phyloP scores from a whole-genome alignment of 1,284 basidiomycete genomes.

The Fomes fomentarius region DNA sequence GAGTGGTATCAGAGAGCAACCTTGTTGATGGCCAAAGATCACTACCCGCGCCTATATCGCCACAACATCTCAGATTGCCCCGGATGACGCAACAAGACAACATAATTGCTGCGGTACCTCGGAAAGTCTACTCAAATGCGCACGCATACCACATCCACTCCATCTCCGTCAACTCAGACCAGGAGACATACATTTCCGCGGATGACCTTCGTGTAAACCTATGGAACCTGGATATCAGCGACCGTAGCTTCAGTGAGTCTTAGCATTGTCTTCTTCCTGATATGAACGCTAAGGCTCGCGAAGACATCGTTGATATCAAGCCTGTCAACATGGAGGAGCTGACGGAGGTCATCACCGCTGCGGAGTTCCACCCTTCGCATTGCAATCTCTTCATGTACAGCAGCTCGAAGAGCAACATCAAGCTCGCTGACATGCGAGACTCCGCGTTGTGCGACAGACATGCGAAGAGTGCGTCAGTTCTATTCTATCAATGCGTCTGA shows the following conservation, averaged over 20 bases:
- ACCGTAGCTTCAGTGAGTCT: slow-evolving; percentile 97
- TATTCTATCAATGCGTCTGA: slow-evolving; percentile 3
- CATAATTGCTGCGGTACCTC: slow-evolving; percentile 97
- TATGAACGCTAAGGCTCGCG: neutral
- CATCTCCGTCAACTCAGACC: slow-evolving; percentile 98
- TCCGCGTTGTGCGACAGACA: slow-evolving; percentile 96
- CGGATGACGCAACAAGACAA: slow-evolving; percentile 95
- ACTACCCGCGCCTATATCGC: slow-evolving; percentile 59
- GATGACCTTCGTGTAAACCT: slow-evolving; percentile 97
- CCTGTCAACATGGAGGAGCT: slow-evolving; percentile 99
- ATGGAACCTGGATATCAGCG: slow-evolving; percentile 98
- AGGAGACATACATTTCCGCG: slow-evolving; percentile 98
- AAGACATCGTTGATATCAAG: slow-evolving; percentile 99
- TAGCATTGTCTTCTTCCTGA: neutral
- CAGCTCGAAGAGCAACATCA: slow-evolving; percentile 99
- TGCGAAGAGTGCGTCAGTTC: slow-evolving; percentile 81
- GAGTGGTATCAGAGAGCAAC: slow-evolving; percentile 97
- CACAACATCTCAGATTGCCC: slow-evolving; percentile 75
- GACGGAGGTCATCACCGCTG: slow-evolving; percentile 99
- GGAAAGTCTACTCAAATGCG: slow-evolving; percentile 99
- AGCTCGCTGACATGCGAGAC: slow-evolving; percentile 99
- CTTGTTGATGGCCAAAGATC: slow-evolving; percentile 80
- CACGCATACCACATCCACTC: slow-evolving; percentile 99
- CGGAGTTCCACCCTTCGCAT: slow-evolving; percentile 97
- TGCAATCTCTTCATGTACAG: slow-evolving; percentile 99